These are phyloP conservation scores for Westerdykella ornata DNA, from an alignment of 2,329 filamentous ascomycete genomes.

Conservation along the genomic window DNA sequence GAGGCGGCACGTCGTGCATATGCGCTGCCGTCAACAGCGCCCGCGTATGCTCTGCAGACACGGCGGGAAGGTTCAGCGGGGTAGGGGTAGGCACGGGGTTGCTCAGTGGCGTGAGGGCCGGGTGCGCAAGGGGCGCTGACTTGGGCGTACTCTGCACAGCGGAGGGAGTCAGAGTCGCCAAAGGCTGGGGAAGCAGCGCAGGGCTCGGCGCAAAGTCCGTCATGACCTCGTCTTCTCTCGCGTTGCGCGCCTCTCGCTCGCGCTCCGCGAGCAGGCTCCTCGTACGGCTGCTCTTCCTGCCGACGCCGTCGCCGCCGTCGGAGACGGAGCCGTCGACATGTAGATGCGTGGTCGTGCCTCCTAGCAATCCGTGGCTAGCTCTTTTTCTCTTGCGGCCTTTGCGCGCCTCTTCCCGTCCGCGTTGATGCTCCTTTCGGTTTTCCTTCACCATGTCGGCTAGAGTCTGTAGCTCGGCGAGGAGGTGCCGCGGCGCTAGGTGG, in stretches of 20 bases:
- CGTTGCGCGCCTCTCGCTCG: constrained; percentile 6
- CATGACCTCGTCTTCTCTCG: constrained; percentile 23
- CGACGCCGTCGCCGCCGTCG: constrained; percentile 6
- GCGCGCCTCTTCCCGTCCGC: constrained; percentile 25
- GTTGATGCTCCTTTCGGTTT: constrained; percentile 34
- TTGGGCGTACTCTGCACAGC: constrained; percentile 7
- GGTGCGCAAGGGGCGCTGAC: constrained; percentile 14
- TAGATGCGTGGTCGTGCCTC: neutral
- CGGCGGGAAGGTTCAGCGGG: constrained; percentile 17
- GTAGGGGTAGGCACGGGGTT: constrained; percentile 6
- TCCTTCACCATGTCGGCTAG: constrained; percentile 66
- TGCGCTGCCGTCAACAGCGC: constrained; percentile 21
- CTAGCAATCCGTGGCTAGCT: constrained; percentile 34
- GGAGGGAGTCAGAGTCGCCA: constrained; percentile 6
- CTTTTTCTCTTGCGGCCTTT: constrained; percentile 60
- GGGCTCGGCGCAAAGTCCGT: constrained; percentile 16
- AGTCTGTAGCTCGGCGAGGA: constrained; percentile 68
- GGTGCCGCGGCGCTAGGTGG: constrained; percentile 75
- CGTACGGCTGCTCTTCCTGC: constrained; percentile 15
- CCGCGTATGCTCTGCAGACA: constrained; percentile 22
- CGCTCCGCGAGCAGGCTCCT: constrained; percentile 12
- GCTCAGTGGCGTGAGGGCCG: neutral
- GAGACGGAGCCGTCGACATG: neutral
- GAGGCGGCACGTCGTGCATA: constrained; percentile 42
- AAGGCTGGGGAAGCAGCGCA: neutral